These are phyloP conservation scores for Podaxis sp. DNA, from an alignment of 768 basidiomycete genomes.

Conservation along the genomic window DNA sequence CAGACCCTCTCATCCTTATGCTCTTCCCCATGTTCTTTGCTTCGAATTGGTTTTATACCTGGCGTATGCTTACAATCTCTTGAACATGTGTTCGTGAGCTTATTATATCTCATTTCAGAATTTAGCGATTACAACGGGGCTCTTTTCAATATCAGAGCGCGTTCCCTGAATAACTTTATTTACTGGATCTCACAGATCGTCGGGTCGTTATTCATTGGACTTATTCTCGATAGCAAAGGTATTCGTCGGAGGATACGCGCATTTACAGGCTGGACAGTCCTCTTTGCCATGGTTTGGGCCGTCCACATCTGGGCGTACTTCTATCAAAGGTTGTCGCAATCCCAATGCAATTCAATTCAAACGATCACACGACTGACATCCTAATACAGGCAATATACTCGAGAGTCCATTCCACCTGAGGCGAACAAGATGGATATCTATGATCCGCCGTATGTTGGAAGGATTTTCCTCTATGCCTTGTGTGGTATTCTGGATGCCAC, in stretches of 20 bases:
- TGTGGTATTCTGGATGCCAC: constrained; percentile 77
- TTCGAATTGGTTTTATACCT: constrained; percentile 85
- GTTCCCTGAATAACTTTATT: constrained; percentile 73
- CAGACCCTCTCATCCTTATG: constrained; percentile 70
- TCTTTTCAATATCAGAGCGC: constrained; percentile 76
- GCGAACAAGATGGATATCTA: constrained; percentile 57
- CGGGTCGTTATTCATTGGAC: constrained; percentile 70
- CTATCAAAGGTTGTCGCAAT: constrained; percentile 64
- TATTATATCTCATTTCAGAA: constrained; percentile 40
- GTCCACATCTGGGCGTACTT: constrained; percentile 77
- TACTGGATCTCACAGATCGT: constrained; percentile 83
- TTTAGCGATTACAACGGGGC: constrained; percentile 81
- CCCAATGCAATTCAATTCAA: not conserved
- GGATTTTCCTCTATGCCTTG: constrained; percentile 65
- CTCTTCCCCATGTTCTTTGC: constrained; percentile 87
- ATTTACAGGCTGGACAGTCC: constrained; percentile 63
- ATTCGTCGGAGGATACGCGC: constrained; percentile 69
- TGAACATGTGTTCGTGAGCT: not conserved
- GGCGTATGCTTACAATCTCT: constrained; percentile 54
- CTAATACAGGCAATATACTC: constrained; percentile 53
- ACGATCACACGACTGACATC: not conserved
- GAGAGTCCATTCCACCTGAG: constrained; percentile 41
- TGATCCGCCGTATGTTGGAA: constrained; percentile 52
- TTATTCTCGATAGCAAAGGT: constrained; percentile 57
- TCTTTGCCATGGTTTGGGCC: constrained; percentile 63